Evolutionary conservation across 345 rosid genomes (phyloP).

Genomic region (Acer yangbiense): DNA sequence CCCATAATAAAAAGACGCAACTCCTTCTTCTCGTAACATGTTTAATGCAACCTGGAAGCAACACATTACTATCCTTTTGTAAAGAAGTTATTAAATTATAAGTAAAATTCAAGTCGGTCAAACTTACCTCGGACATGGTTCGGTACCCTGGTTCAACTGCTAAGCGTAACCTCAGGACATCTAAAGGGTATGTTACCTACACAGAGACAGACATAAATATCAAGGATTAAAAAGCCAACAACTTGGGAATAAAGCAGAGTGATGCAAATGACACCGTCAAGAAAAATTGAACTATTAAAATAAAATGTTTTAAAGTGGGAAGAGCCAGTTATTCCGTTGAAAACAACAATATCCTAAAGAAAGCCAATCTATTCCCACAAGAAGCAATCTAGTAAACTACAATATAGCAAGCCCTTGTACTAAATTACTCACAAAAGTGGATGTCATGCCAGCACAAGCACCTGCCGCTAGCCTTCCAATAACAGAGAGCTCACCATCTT

Average conservation of each 20-base stretch:
- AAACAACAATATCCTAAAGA: constrained; percentile 5
- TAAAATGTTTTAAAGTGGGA: constrained; percentile 9
- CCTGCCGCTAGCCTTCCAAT: constrained; percentile 95
- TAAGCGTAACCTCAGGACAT: constrained; percentile 87
- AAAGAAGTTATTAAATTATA: constrained; percentile 18
- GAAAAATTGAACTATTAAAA: constrained; percentile 1
- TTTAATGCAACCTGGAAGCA: constrained; percentile 72
- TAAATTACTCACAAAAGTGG: constrained; percentile 76
- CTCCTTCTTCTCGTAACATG: constrained; percentile 95
- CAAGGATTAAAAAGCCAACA: not conserved
- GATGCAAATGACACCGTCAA: not conserved
- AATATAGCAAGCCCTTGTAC: constrained; percentile 11
- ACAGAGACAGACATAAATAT: constrained; percentile 11
- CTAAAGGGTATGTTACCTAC: constrained; percentile 92
- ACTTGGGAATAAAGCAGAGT: not conserved
- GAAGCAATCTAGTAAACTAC: not conserved
- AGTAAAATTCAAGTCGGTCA: constrained; percentile 6
- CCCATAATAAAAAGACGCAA: constrained; percentile 82
- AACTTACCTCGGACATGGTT: constrained; percentile 83
- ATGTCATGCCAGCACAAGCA: constrained; percentile 99
- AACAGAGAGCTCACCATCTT: constrained; percentile 79
- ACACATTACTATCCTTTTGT: constrained; percentile 7
- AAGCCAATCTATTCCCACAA: not conserved
- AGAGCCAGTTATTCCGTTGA: not conserved
- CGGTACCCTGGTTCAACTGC: constrained; percentile 91